These are phyloP conservation scores for Oryza meridionalis DNA, from an alignment of 176 grass and related monocot species.

Conservation along the genomic window DNA sequence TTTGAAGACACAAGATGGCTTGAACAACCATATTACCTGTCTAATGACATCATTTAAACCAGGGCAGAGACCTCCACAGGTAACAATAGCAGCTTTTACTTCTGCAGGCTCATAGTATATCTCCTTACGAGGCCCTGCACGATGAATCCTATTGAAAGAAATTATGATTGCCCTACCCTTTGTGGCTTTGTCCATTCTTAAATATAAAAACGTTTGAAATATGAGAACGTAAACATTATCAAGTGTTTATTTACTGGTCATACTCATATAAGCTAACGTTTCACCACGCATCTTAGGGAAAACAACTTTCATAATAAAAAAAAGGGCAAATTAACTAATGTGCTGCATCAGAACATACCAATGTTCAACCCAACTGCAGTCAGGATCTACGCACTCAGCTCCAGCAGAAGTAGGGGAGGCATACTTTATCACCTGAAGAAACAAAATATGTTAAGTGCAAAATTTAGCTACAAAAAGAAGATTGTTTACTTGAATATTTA, in stretches of 20 bases:
- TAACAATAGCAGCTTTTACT: constrained; percentile 99
- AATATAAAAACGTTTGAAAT: not conserved
- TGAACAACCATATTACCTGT: constrained; percentile 58
- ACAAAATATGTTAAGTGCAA: constrained; percentile 32
- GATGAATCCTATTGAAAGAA: constrained; percentile 74
- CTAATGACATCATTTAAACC: constrained; percentile 98
- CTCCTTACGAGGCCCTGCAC: constrained; percentile 89
- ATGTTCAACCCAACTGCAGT: constrained; percentile 93
- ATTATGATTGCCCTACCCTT: constrained; percentile 14
- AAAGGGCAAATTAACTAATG: constrained; percentile 21
- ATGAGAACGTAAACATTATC: not conserved
- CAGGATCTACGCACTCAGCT: constrained; percentile 89
- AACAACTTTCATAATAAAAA: constrained; percentile 12
- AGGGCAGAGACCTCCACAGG: constrained; percentile 91
- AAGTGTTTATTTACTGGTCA: not conserved
- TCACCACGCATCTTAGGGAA: not conserved
- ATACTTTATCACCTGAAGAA: constrained; percentile 88
- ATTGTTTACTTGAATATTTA: constrained; percentile 19
- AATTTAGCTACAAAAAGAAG: constrained; percentile 14
- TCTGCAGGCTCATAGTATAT: constrained; percentile 91
- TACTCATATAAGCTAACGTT: constrained; percentile 22
- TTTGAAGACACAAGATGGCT: not conserved
- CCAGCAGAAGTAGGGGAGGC: constrained; percentile 88
- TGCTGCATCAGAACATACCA: constrained; percentile 62
- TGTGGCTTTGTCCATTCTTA: not conserved